These are phyloP conservation scores for Hyphodiscus sp. DNA, from an alignment of 2,329 filamentous ascomycete genomes.

Conservation along the genomic window DNA sequence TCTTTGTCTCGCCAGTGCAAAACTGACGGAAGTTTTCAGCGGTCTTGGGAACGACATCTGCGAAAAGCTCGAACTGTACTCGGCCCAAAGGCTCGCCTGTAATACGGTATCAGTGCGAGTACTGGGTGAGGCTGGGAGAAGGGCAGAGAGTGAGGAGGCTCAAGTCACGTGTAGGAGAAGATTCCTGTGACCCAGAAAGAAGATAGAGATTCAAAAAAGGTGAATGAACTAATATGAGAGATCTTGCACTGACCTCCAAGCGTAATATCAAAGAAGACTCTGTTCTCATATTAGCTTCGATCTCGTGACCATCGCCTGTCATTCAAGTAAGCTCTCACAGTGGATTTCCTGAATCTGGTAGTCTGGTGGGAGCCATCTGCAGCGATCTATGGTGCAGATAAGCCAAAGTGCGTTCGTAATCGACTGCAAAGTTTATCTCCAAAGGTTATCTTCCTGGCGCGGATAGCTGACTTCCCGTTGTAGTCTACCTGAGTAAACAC, in stretches of 20 bases:
- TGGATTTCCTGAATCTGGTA: conserved; percentile 38
- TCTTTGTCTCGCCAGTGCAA: conserved; percentile 89
- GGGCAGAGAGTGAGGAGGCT: not conserved
- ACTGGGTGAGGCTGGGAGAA: not conserved
- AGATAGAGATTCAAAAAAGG: not conserved
- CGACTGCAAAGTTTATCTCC: not conserved
- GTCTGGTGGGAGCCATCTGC: conserved; percentile 33
- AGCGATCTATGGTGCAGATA: not conserved
- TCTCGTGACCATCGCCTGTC: conserved; percentile 11
- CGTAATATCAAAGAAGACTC: conserved; percentile 64
- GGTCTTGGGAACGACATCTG: conserved; percentile 75
- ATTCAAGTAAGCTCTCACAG: conserved; percentile 31
- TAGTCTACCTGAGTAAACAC: not conserved
- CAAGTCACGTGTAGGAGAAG: not conserved
- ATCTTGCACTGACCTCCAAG: conserved; percentile 57
- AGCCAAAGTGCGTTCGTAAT: not conserved
- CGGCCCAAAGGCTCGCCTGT: conserved; percentile 79
- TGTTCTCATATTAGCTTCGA: conserved; percentile 9
- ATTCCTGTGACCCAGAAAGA: not conserved
- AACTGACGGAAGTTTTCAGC: conserved; percentile 97
- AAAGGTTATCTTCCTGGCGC: not conserved
- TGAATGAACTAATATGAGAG: not conserved
- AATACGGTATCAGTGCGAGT: not conserved
- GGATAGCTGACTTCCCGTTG: not conserved
- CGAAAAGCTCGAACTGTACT: conserved; percentile 86